A percentile compares a stretch with the other conserved stretches of the same genome.
Evolutionary conservation across 495 filamentous ascomycete species (phyloP).

Genomic region (Xylaria venustula): DNA sequence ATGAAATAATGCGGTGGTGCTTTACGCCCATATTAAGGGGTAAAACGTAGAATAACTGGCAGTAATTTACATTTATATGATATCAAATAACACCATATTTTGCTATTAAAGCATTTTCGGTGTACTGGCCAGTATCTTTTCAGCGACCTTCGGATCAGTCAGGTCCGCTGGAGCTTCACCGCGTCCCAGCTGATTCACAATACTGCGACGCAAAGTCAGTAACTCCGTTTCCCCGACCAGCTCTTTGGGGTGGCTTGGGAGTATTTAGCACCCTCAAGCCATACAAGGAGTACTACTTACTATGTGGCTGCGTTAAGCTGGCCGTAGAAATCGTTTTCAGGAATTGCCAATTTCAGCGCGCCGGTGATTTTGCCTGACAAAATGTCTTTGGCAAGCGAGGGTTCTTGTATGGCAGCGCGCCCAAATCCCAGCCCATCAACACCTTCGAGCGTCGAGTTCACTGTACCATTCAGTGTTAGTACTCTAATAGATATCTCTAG

Average conservation of each 20-base stretch:
- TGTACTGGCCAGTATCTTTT: constrained; percentile 17
- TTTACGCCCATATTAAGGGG: too few species aligned
- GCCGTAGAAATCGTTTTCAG: constrained; percentile 3
- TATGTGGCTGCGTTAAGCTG: not conserved
- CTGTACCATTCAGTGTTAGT: not conserved
- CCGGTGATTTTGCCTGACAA: constrained; percentile 47
- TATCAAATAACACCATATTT: too few species aligned
- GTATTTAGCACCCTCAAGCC: not conserved
- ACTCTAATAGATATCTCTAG: too few species aligned
- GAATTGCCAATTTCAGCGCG: constrained; percentile 34
- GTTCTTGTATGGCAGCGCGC: constrained; percentile 51
- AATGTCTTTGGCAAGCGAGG: constrained; percentile 44
- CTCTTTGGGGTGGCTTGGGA: not conserved
- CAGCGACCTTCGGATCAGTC: constrained; percentile 40
- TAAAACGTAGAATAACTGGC: too few species aligned
- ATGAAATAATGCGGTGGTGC: too few species aligned
- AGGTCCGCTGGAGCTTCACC: constrained; percentile 53
- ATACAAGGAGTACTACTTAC: not conserved
- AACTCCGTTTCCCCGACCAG: not conserved
- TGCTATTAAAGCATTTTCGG: too few species aligned
- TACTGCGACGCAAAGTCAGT: not conserved
- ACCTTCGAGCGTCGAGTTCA: constrained; percentile 40
- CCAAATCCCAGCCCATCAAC: constrained; percentile 58
- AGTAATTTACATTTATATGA: too few species aligned
- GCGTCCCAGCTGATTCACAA: constrained; percentile 45